Conservation (phyloP, 345 rosid genomes). For the Lepidium sativum region DNA sequence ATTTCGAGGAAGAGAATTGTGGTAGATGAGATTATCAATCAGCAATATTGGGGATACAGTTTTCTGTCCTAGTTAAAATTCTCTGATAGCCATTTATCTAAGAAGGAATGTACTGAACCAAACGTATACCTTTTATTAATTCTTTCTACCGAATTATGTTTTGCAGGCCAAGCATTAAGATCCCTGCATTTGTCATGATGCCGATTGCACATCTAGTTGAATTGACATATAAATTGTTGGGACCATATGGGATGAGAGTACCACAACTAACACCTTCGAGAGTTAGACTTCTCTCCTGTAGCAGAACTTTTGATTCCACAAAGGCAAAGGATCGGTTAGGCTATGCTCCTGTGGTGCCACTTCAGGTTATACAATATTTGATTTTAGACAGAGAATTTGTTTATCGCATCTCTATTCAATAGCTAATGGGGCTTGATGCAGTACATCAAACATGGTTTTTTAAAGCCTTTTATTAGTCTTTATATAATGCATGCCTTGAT, state of each 20-base stretch:
- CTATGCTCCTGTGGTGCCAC: conserved; percentile 60
- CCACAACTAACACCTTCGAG: conserved; percentile 91
- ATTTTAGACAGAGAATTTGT: conserved; percentile 1
- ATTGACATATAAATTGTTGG: conserved; percentile 48
- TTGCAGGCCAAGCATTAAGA: conserved; percentile 80
- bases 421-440: too few species aligned
- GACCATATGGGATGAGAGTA: conserved; percentile 86
- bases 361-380: conserved; percentile 47
- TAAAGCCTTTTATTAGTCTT: neutral
- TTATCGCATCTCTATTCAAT: too few species aligned
- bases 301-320: conserved; percentile 62
- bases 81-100: neutral
- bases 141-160: conserved; percentile 9
- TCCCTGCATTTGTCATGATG: conserved; percentile 69
- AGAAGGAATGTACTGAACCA: neutral
- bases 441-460: neutral
- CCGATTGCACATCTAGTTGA: conserved; percentile 81
- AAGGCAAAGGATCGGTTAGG: conserved; percentile 82
- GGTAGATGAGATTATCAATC: neutral
- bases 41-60: too few species aligned
- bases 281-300: conserved; percentile 77
- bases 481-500: conserved; percentile 5
- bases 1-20: neutral
- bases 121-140: neutral
- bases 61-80: too few species aligned